phyloP scores from a whole-genome alignment of 495 filamentous ascomycete genomes.

The Tuber borchii region DNA sequence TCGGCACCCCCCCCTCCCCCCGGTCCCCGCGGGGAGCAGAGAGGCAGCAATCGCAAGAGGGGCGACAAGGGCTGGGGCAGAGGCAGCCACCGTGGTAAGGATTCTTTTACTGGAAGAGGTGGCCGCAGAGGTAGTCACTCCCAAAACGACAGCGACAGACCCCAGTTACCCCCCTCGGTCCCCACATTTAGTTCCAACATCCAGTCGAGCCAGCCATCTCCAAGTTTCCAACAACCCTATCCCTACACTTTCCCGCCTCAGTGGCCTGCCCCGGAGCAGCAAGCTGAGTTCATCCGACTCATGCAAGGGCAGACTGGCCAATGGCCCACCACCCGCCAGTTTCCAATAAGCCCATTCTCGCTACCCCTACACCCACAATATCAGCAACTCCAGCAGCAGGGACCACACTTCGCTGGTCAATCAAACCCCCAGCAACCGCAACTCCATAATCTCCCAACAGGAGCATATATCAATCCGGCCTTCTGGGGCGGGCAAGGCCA shows the following conservation, averaged over 20 bases:
- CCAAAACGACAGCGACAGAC: slow-evolving; percentile 22
- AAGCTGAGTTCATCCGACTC: slow-evolving; percentile 3
- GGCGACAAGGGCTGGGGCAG: slow-evolving; percentile 46
- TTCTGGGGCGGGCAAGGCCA: slow-evolving; percentile 53
- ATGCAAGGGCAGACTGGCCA: slow-evolving; percentile 23
- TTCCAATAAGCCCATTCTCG: slow-evolving; percentile 28
- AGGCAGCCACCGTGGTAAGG: slow-evolving; percentile 44
- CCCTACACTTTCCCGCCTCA: slow-evolving; percentile 19
- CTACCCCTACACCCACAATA: slow-evolving; percentile 43
- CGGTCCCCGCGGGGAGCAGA: slow-evolving; percentile 44
- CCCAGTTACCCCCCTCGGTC: slow-evolving; percentile 21
- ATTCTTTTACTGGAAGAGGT: slow-evolving; percentile 40
- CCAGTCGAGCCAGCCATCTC: slow-evolving; percentile 32
- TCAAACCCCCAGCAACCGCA: slow-evolving; percentile 21
- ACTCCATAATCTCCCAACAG: slow-evolving; percentile 39
- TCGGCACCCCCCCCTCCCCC: slow-evolving; percentile 43
- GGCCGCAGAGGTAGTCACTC: slow-evolving; percentile 37
- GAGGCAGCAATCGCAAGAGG: slow-evolving; percentile 49
- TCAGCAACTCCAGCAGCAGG: slow-evolving; percentile 43
- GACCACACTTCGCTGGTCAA: slow-evolving; percentile 29
- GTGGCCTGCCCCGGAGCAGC: slow-evolving; percentile 30
- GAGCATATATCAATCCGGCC: slow-evolving; percentile 59
- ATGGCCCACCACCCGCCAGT: slow-evolving; percentile 28
- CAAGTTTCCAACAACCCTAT: slow-evolving; percentile 25
- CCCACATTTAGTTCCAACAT: slow-evolving; percentile 25